These are phyloP conservation scores for Elsinoe arachidis DNA, from an alignment of 2,329 filamentous ascomycete species.

Conservation along the genomic window DNA sequence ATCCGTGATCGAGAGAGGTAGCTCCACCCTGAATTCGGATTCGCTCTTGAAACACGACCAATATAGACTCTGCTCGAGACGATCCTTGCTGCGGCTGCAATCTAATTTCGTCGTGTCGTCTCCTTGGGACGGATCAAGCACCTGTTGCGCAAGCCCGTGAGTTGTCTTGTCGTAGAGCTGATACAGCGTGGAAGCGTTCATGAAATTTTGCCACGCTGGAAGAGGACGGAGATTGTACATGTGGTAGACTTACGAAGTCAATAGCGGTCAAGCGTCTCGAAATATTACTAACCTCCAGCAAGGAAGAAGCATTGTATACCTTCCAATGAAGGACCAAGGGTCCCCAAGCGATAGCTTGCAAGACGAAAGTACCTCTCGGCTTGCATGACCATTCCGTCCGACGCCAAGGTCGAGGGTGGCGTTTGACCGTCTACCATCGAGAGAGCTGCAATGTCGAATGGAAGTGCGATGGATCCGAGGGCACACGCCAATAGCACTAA, in stretches of 20 bases:
- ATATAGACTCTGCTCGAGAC: conserved; percentile 35
- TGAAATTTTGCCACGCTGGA: conserved; percentile 33
- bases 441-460: conserved; percentile 17
- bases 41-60: conserved; percentile 40
- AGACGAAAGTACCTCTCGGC: conserved; percentile 26
- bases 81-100: conserved; percentile 16
- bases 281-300: conserved; percentile 22
- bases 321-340: conserved; percentile 25
- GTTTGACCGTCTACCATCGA: too few species aligned
- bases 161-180: conserved; percentile 29
- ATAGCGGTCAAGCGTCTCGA: background rate
- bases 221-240: conserved; percentile 36
- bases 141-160: conserved; percentile 13
- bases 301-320: conserved; percentile 33
- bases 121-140: too few species aligned
- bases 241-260: conserved; percentile 25
- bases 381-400: conserved; percentile 17
- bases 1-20: conserved; percentile 31
- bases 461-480: conserved; percentile 23
- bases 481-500: conserved; percentile 28
- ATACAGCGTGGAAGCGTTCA: conserved; percentile 26
- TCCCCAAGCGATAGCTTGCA: conserved; percentile 26
- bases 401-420: background rate
- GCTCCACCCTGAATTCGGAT: conserved; percentile 34
- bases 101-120: conserved; percentile 14